Base-by-base conservation (phyloP, 2,329 filamentous ascomycete species). In the Penicillium sp. region DNA sequence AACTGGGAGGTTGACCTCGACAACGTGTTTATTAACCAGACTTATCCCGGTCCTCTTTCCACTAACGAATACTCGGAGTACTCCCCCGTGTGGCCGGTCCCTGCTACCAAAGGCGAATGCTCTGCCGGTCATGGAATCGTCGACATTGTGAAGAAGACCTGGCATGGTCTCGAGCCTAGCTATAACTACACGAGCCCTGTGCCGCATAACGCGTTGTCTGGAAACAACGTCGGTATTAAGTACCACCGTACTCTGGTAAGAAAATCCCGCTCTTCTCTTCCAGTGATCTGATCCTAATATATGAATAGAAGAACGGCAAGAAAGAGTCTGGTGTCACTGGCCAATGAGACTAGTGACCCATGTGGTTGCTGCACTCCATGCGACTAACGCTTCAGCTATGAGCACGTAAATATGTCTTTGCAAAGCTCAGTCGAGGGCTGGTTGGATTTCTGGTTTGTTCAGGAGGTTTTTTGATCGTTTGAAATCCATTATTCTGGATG, bases 21-120 rank as follows among this genome's bases (percentile, higher is more conserved):
- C 30, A 62, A 69, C 37, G 68, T 76, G 53, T 80, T 72, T 65
- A 75, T 77, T 56, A 83, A 83, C 64, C 61, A 61, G 41, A 81
- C 78, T 7, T 81, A 81, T 49, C 77, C 77, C 2, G 80, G 80
- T 0, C 68, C 68, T 18, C 49, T 69, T 22, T 69, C 67, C 3
- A 48, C 43, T 12, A 51, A 55, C 25, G 52, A 49, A 1, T 58
- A 63, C 50, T 64, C 65, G 16, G 48, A 65, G 28, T 66, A 58
- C 52, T 58, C 58, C 8, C 48, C 65, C 4, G 46, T 46, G 30
- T 70, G 68, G 68, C 55, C 67, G 2, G 54, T 56, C 22, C 64
- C 68, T 3, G 46, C 62, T 27, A 64, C 59, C 13, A 52, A 55
- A 14, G 65, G 55, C 31, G 41, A 56, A 22, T 70, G 67, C 54